phyloP scores from a whole-genome alignment of 129 eudicot species.

The Tanacetum coccineum region DNA sequence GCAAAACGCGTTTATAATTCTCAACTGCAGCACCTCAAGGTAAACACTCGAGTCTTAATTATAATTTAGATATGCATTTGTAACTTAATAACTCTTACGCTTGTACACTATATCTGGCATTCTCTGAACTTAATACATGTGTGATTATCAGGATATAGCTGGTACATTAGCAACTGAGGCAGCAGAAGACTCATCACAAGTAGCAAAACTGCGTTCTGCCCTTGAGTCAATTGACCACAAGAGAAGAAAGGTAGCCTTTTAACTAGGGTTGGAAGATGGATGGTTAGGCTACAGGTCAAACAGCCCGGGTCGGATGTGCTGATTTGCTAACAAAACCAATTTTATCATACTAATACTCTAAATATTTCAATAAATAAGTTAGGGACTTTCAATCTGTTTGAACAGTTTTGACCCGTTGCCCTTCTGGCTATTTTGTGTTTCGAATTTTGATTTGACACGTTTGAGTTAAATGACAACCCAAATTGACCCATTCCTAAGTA shows the following conservation, averaged over 20 bases:
- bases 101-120: not conserved
- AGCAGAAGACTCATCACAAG: slow-evolving; percentile 87
- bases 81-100: not conserved
- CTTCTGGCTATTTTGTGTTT: too few species aligned
- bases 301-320: too few species aligned
- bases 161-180: slow-evolving; percentile 91
- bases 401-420: too few species aligned
- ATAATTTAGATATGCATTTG: not conserved
- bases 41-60: slow-evolving; percentile 28
- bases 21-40: slow-evolving; percentile 94
- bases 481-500: too few species aligned
- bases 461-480: too few species aligned
- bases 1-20: slow-evolving; percentile 86
- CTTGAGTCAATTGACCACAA: slow-evolving; percentile 98
- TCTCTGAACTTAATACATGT: slow-evolving; percentile 8
- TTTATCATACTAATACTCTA: too few species aligned
- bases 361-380: too few species aligned
- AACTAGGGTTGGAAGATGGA: not conserved
- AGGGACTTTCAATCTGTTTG: too few species aligned
- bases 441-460: too few species aligned
- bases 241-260: slow-evolving; percentile 75
- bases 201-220: slow-evolving; percentile 88
- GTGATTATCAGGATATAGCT: slow-evolving; percentile 78
- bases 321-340: too few species aligned
- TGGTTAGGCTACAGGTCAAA: too few species aligned